These are phyloP conservation scores for Linnemannia schmuckeri DNA, from an alignment of 192 early-diverging fungal species.

Conservation along the genomic window DNA sequence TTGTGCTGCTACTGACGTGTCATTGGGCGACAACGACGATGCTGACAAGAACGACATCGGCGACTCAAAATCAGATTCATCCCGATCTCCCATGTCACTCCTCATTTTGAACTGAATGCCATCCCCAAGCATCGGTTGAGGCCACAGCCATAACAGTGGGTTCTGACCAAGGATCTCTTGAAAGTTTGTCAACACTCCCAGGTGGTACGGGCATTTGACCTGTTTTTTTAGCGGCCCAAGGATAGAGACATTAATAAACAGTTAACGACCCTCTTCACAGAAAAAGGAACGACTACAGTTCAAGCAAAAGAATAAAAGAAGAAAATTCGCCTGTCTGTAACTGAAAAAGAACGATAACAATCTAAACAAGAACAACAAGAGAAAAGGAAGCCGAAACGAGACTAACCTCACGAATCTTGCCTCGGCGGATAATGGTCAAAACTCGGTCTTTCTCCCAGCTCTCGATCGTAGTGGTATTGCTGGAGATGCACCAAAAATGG, in stretches of 20 bases:
- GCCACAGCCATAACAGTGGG: conserved; percentile 83
- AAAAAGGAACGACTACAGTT: too few relatives aligned
- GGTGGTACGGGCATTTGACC: conserved; percentile 83
- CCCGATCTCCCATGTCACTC: conserved; percentile 14
- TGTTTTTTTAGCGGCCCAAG: conserved; percentile 2
- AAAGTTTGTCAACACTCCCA: conserved; percentile 82
- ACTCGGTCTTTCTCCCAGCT: conserved; percentile 81
- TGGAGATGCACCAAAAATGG: conserved; percentile 78
- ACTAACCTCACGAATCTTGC: conserved; percentile 66
- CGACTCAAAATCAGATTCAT: not conserved
- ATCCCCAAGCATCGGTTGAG: conserved; percentile 67
- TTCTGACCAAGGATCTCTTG: conserved; percentile 79
- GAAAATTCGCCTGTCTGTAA: not conserved
- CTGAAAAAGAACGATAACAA: not conserved
- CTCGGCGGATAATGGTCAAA: conserved; percentile 68
- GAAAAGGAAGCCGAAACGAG: not conserved
- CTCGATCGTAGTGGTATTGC: conserved; percentile 90
- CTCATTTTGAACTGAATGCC: conserved; percentile 71
- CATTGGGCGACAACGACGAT: not conserved
- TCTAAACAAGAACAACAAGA: not conserved
- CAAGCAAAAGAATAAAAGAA: not conserved
- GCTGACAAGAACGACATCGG: not conserved
- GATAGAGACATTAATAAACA: not conserved
- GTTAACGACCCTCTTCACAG: too few relatives aligned
- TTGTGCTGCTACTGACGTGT: not conserved